These are phyloP conservation scores for Onygenales sp. DNA, from an alignment of 2,329 filamentous ascomycete species.

Conservation along the genomic window DNA sequence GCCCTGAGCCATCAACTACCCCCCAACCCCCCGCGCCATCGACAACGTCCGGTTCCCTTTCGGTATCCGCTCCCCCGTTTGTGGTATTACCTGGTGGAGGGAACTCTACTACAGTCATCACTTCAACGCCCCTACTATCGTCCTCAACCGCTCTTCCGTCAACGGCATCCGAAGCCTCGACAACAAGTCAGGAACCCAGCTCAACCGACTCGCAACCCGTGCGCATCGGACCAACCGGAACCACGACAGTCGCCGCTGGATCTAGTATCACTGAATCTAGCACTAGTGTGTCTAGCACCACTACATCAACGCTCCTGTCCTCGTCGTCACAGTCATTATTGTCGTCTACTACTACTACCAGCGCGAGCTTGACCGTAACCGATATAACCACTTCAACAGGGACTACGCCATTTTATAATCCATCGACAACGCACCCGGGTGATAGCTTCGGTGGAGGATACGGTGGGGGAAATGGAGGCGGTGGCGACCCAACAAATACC, in stretches of 20 bases:
- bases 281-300: too few species aligned
- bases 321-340: background rate
- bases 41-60: background rate
- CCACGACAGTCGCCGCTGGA: too few species aligned
- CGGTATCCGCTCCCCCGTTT: background rate
- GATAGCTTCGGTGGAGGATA: conserved; percentile 1
- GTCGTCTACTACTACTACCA: background rate
- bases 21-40: background rate
- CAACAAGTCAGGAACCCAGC: background rate
- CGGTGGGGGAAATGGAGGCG: conserved; percentile 8
- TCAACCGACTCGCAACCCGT: too few species aligned
- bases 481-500: conserved; percentile 2
- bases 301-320: background rate
- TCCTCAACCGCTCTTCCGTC: background rate
- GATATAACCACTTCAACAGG: background rate
- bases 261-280: too few species aligned
- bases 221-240: too few species aligned
- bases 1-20: background rate
- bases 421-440: conserved; percentile 1
- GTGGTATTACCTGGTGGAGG: background rate
- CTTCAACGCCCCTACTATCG: background rate
- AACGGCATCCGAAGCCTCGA: background rate
- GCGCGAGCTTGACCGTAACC: background rate
- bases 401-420: background rate
- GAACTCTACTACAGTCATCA: background rate